Evolutionary conservation across 2,329 filamentous ascomycete genomes (phyloP), one percentile per base, ranked within the genome.

Genomic region (Chrysoporthe austroafricana): DNA sequence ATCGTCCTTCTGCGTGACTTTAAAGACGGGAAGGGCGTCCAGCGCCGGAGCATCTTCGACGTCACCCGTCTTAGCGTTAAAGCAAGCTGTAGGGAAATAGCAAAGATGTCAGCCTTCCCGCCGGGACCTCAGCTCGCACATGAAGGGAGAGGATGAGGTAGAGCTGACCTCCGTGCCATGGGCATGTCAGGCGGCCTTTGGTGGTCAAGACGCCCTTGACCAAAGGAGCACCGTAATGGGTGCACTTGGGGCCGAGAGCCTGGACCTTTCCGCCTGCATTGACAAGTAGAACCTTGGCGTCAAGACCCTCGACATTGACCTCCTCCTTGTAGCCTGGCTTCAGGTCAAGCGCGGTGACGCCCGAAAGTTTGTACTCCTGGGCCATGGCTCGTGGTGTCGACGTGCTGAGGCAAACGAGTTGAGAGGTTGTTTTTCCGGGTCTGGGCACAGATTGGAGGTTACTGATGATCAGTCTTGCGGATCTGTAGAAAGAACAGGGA

Each of bases 11-110:
- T 97, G 90, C 43, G 88, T 82, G 43, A 97, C 83, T 64, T 93
- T 89, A 81, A 96, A 99, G 62, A 90, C 90, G 58, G 91, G 87
- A 36, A 99, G 82, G n/a, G 92, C 86, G 74, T 98, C 93, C 36
- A 97, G 87, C 1, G 93, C 96, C 0, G 96, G 96, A 0, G 95
- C 94, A 76, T 98, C 93, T 80, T 99, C 96, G 68, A 98, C 92
- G 74, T 99, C 96, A 64, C 96, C 96, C 6, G 91, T 96, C 66
- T 86, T 86, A 71, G 93, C 88, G 71, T 93, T 96, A 82, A 97
- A 99, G 83, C 96, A 99, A 67, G 96, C 96, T 94, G 71, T 63
- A 54, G 8, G 4, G 11, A 52, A 42, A 43, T 6, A 48, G 8
- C 42, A 11, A 39, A 57, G 18, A 39, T 57, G 59, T 72, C 34